Conservation (phyloP, 352 stramenopile genomes). For the Pythium plurisporium region DNA sequence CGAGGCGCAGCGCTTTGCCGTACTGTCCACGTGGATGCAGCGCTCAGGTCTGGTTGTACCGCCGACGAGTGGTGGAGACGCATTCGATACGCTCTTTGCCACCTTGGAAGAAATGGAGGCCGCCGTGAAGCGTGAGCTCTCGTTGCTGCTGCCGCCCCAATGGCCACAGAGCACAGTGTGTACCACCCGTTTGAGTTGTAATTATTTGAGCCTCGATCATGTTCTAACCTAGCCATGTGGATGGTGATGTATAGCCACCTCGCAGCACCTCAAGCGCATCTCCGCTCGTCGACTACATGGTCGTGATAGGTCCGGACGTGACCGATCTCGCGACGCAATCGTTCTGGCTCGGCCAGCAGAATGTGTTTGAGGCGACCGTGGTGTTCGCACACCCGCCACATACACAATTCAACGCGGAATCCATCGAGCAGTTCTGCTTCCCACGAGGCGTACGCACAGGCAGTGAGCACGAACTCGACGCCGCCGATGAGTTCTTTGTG, state of each 20-base stretch:
- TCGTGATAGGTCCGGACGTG: slow-evolving; percentile 24
- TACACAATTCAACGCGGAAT: slow-evolving; percentile 61
- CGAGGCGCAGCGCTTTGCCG: slow-evolving; percentile 15
- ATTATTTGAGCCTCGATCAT: neutral
- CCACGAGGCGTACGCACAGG: slow-evolving; percentile 29
- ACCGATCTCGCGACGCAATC: slow-evolving; percentile 7
- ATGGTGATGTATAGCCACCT: neutral
- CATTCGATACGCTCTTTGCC: slow-evolving; percentile 20
- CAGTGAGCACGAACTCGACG: neutral
- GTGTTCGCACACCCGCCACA: slow-evolving; percentile 61
- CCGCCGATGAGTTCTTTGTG: slow-evolving; percentile 19
- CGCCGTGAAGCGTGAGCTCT: slow-evolving; percentile 17
- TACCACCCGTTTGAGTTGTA: neutral
- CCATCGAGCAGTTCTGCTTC: slow-evolving; percentile 76
- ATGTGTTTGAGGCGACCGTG: slow-evolving; percentile 51
- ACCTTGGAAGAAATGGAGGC: slow-evolving; percentile 24
- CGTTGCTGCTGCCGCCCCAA: slow-evolving; percentile 2
- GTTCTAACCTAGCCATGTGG: neutral
- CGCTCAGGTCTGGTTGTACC: slow-evolving; percentile 10
- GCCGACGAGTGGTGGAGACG: neutral
- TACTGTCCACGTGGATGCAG: slow-evolving; percentile 20
- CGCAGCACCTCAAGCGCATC: neutral
- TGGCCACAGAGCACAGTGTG: neutral
- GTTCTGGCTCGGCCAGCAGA: slow-evolving; percentile 21
- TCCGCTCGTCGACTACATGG: slow-evolving; percentile 18